Evolutionary conservation across 2,329 filamentous ascomycete species (phyloP).

Genomic region (Lizonia empirigonia): DNA sequence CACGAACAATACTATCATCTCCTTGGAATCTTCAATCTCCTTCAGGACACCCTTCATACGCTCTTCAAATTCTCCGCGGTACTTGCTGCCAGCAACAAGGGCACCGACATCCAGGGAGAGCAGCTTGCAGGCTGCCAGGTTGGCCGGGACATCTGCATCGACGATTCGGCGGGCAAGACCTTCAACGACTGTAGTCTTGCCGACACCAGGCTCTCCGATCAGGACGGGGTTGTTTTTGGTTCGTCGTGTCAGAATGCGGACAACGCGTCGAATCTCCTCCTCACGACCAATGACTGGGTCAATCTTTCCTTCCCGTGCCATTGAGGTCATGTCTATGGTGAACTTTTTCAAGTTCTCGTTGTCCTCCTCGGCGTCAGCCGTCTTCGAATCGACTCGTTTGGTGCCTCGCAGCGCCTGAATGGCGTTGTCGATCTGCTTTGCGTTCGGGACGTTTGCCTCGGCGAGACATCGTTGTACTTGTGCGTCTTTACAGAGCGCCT

Average conservation of each 20-base stretch:
- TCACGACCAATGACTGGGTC: constrained; percentile 97
- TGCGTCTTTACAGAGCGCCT: constrained; percentile 78
- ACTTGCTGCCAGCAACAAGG: constrained; percentile 96
- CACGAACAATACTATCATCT: constrained; percentile 97
- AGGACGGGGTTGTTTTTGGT: constrained; percentile 99
- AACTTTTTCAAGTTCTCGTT: constrained; percentile 97
- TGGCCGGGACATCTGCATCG: constrained; percentile 94
- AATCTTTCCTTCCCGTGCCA: constrained; percentile 96
- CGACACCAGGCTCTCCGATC: constrained; percentile 96
- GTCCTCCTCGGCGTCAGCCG: constrained; percentile 88
- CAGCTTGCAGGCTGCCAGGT: constrained; percentile 89
- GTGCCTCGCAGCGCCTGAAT: constrained; percentile 91
- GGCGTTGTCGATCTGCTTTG: constrained; percentile 89
- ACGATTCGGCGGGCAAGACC: constrained; percentile 94
- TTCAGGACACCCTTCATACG: constrained; percentile 99
- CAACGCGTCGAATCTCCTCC: constrained; percentile 90
- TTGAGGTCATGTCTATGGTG: constrained; percentile 96
- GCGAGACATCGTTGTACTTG: constrained; percentile 74
- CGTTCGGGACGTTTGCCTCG: constrained; percentile 88
- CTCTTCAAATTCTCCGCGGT: constrained; percentile 97
- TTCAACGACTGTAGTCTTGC: constrained; percentile 97
- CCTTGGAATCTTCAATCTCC: constrained; percentile 91
- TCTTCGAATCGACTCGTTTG: constrained; percentile 92
- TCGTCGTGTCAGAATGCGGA: constrained; percentile 87
- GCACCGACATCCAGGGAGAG: constrained; percentile 95